Percentiles rank a stretch among this genome's conserved stretches.
These are phyloP conservation scores for Coffea canephora DNA, from an alignment of 257 asterid species.

Conservation along the genomic window DNA sequence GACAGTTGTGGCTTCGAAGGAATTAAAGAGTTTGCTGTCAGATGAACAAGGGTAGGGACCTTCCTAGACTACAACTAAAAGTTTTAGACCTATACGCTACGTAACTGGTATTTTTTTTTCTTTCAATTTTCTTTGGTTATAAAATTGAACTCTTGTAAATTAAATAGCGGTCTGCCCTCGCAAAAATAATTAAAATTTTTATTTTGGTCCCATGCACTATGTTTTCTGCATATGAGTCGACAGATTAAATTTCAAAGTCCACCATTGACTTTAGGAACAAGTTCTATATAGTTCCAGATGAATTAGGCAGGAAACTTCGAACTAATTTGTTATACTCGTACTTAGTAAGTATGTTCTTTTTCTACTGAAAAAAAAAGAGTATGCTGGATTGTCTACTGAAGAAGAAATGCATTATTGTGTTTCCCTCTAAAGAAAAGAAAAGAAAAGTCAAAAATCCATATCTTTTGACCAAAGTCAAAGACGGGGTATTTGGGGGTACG, in stretches of 20 bases:
- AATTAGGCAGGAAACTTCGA: not conserved
- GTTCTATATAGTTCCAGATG: not conserved
- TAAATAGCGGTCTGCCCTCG: no score
- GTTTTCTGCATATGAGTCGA: not conserved
- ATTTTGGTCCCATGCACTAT: not conserved
- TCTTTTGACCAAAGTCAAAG: constrained; percentile 13
- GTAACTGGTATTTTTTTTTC: no score
- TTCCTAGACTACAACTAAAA: no score
- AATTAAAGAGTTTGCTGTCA: not conserved
- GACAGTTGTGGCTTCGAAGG: not conserved
- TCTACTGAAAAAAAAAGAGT: no score
- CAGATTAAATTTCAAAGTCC: not conserved
- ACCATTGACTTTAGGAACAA: not conserved
- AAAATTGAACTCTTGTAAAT: no score
- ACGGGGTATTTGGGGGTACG: constrained; percentile 2
- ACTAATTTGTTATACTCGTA: not conserved
- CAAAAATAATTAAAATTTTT: no score
- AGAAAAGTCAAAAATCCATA: not conserved
- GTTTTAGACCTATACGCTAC: no score
- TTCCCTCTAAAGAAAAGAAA: not conserved
- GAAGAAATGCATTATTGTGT: not conserved
- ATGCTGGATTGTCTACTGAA: no score
- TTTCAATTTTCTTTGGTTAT: no score
- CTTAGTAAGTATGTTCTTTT: no score
- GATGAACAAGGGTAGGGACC: not conserved